Base-by-base conservation (phyloP, 2,329 filamentous ascomycete species). In the Colletotrichum endophyticum region DNA sequence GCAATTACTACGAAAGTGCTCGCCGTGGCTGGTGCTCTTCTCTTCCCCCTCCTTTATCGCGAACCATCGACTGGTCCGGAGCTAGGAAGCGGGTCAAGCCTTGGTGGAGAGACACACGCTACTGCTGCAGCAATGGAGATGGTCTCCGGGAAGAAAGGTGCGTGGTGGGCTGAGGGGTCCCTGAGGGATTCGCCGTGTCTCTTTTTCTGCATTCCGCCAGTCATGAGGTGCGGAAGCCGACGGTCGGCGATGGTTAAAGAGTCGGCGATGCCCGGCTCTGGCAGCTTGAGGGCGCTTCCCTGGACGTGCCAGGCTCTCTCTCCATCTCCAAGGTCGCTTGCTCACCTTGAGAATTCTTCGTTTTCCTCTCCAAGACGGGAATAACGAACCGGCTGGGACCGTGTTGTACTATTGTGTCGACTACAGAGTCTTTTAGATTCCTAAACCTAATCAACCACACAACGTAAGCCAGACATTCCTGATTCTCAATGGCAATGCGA, bases 21-120 rank as follows among this genome's bases (percentile, higher is more conserved):
- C 28, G 19, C 22, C 22, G 25, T 22, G 32, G 32, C 53, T 53
- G 49, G 73, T 73, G 22, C n/a, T 13, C 32, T 27, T 16, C 36
- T 11, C 11, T 32, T 69, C 59, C 70, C 70, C 74, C 74, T 73
- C 70, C 70, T 76, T 76, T 76, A 76, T 76, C 74, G 70, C 70
- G 44, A 69, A 30, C 27, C 70, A 30, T 66, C 49, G 70, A 76
- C 70, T 74, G 70, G 74, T 15, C 32, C 66, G 34, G 66, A 66
- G 74, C 64, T n/a, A 59, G 32, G 59, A 36, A 49, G 74, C 66
- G 70, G 74, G 74, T 73, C 70, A 9, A 49, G 34, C 28, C 8
- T 73, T 22, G 36, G 59, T 53, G 56, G 63, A 68, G 69, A 66
- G 57, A 36, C 28, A 49, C 44, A 2, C 59, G 62, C 62, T 64